These are phyloP conservation scores for Sclerotinia trifoliorum DNA, from an alignment of 2,329 filamentous ascomycete species.

Conservation along the genomic window DNA sequence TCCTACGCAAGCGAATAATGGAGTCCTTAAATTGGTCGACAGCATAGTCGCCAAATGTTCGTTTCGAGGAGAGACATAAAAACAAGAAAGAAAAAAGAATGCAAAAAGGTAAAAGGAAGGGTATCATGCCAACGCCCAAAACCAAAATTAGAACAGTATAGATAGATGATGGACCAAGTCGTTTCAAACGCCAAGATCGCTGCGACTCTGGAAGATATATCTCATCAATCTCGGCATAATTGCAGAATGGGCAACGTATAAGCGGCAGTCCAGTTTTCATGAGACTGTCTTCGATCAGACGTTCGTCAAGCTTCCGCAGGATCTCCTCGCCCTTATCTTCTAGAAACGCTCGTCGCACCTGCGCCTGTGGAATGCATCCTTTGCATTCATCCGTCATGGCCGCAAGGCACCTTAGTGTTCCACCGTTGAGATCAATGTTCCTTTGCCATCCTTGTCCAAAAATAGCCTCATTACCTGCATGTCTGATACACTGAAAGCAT, in stretches of 20 bases:
- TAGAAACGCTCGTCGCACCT: conserved; percentile 71
- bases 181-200: conserved; percentile 56
- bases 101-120: conserved; percentile 55
- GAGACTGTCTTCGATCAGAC: conserved; percentile 74
- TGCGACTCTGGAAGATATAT: conserved; percentile 61
- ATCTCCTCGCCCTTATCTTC: conserved; percentile 67
- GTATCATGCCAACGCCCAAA: conserved; percentile 53
- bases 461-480: conserved; percentile 79
- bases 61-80: conserved; percentile 46
- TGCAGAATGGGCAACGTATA: conserved; percentile 84
- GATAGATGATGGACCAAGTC: conserved; percentile 44
- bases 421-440: conserved; percentile 69
- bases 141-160: conserved; percentile 47
- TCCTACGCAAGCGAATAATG: conserved; percentile 65
- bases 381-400: conserved; percentile 67
- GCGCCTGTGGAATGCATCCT: conserved; percentile 67
- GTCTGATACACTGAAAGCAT: conserved; percentile 79
- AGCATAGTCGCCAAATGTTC: conserved; percentile 46
- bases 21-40: conserved; percentile 55
- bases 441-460: conserved; percentile 91
- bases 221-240: conserved; percentile 85
- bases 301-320: conserved; percentile 72
- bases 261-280: conserved; percentile 71
- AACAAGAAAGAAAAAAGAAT: conserved; percentile 49
- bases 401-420: conserved; percentile 81